Conservation (phyloP, 768 basidiomycete species). For the Leucogyrophana mollusca region DNA sequence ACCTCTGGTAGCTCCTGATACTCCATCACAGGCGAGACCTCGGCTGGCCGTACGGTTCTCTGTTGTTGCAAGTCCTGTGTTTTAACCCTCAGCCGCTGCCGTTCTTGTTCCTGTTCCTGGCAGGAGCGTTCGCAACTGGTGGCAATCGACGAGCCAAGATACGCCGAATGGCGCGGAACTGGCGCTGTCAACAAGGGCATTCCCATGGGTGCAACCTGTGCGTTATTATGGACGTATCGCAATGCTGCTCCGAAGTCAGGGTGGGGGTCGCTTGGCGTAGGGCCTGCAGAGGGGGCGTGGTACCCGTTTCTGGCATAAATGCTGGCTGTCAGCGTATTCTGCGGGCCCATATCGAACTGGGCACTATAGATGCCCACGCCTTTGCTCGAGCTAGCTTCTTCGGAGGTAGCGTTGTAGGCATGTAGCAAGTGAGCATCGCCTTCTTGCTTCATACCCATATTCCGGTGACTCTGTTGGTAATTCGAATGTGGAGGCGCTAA, state of each 20-base stretch:
- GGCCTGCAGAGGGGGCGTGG: constrained; percentile 11
- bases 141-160: constrained; percentile 29
- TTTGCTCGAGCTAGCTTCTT: constrained; percentile 20
- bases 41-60: constrained; percentile 30
- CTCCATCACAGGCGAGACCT: constrained; percentile 29
- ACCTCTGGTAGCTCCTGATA: constrained; percentile 27
- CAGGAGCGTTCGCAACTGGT: constrained; percentile 35
- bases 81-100: constrained; percentile 26
- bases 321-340: not conserved
- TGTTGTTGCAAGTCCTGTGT: constrained; percentile 33
- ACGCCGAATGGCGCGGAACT: constrained; percentile 31
- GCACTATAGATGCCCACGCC: constrained; percentile 17
- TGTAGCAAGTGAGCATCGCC: constrained; percentile 13
- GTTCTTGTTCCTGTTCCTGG: constrained; percentile 35
- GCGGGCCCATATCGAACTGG: constrained; percentile 30
- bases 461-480: constrained; percentile 22
- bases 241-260: constrained; percentile 21
- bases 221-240: constrained; percentile 19
- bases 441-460: constrained; percentile 26
- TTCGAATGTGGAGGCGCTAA: constrained; percentile 17
- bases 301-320: constrained; percentile 5
- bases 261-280: constrained; percentile 15
- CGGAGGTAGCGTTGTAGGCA: constrained; percentile 19
- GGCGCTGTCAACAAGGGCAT: constrained; percentile 27
- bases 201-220: constrained; percentile 17